phyloP scores from a whole-genome alignment of 768 basidiomycete genomes.

The Boletus subcaerulescens region DNA sequence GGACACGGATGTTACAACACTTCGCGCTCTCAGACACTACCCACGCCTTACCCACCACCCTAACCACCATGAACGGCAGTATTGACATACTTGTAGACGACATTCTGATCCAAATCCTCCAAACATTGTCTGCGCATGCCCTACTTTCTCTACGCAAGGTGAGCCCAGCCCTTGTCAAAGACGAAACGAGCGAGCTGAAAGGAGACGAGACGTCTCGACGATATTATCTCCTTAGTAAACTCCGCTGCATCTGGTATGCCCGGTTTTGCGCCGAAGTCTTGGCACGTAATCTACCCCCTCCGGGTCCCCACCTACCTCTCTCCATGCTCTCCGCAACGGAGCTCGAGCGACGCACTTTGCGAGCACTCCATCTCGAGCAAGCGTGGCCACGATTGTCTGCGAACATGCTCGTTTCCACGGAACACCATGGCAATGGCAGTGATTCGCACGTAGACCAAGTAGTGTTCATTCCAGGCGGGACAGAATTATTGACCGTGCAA shows the following conservation, averaged over 20 bases:
- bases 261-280: slow-evolving; percentile 24
- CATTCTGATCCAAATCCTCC: slow-evolving; percentile 21
- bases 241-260: slow-evolving; percentile 23
- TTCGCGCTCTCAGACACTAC: slow-evolving; percentile 1
- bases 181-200: neutral
- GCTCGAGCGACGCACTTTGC: slow-evolving; percentile 28
- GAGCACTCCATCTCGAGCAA: slow-evolving; percentile 25
- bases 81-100: slow-evolving; percentile 29
- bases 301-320: slow-evolving; percentile 12
- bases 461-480: slow-evolving; percentile 24
- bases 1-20: neutral
- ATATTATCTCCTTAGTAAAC: slow-evolving; percentile 25
- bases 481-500: slow-evolving; percentile 28
- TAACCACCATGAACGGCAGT: slow-evolving; percentile 2
- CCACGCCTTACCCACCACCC: neutral
- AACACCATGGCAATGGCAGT: neutral
- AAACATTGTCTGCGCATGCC: slow-evolving; percentile 9
- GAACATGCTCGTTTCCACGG: slow-evolving; percentile 6
- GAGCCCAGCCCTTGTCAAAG: neutral
- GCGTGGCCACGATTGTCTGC: slow-evolving; percentile 22
- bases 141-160: slow-evolving; percentile 25
- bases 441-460: slow-evolving; percentile 23
- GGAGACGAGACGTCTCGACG: slow-evolving; percentile 25
- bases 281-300: slow-evolving; percentile 18
- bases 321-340: slow-evolving; percentile 18